Base-by-base conservation (phyloP, 2,329 filamentous ascomycete genomes). In the Coniochaeta sp. region DNA sequence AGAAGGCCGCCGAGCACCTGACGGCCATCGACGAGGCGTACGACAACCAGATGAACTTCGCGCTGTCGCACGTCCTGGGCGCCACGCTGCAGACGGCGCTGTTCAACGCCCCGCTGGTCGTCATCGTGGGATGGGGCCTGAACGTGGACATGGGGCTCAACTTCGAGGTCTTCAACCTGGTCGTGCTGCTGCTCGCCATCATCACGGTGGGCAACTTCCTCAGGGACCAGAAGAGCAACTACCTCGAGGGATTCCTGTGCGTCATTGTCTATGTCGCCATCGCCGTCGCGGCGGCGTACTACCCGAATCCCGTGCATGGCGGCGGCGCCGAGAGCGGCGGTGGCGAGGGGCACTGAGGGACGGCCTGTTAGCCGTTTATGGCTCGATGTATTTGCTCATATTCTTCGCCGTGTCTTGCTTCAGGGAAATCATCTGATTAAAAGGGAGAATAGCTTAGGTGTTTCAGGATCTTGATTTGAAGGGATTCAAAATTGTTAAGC, bases 21-120 rank as follows among this genome's bases (percentile, higher is more conserved):
- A 93, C 89, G 1, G 89, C 90, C 47, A 80, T 96, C 61, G 90
- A 95, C 66, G 91, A 96, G 79, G 91, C 91, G 26, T 93, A 86
- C 80, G 89, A 91, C 67, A 85, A 90, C 70, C 86, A 89, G 70
- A 91, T 93, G 81, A 95, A 95, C 76, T 88, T 93, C 73, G 90
- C 91, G 0, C 81, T 95, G 28, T 89, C 90, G 52, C 91, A 96
- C 71, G 90, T 95, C 58, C 85, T 96, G 47, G 91, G 91, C 55
- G 88, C 91, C 2, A 93, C 90, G 0, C 88, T 96, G 61, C 93
- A 96, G 74, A 97, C 93, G 0, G 91, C 92, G 1, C 82, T 96
- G 34, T 86, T 96, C 70, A 96, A 96, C 71, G 91, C 88, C 0
- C 92, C 93, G 0, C 81, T 96, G 4, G 87, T 91, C 8, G 86